Conservation (phyloP, 139 green algal species). For the Chlamydomonas schloesseri region DNA sequence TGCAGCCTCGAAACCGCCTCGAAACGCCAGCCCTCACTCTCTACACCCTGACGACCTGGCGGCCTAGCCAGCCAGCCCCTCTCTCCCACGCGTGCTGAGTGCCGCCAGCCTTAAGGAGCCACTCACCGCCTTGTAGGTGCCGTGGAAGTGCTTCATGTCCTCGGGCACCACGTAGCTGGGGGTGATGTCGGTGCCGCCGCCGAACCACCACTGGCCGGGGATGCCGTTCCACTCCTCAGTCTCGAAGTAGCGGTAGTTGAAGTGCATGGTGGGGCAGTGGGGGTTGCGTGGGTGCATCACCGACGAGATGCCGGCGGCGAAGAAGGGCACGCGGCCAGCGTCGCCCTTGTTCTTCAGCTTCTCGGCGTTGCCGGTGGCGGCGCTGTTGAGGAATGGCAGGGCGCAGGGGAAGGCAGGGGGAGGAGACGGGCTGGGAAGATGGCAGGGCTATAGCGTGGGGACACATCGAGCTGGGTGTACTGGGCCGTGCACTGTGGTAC, state of each 20-base stretch:
- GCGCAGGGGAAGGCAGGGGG: too few relatives aligned
- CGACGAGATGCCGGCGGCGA: constrained; percentile 95
- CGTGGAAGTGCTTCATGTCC: constrained; percentile 99
- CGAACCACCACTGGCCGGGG: constrained; percentile 98
- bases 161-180: constrained; percentile 94
- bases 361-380: constrained; percentile 75
- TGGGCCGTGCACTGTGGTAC: too few relatives aligned
- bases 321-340: constrained; percentile 94
- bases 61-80: too few relatives aligned
- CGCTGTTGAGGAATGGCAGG: constrained; percentile 52
- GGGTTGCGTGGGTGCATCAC: constrained; percentile 99
- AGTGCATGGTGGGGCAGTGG: constrained; percentile 98
- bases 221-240: constrained; percentile 96
- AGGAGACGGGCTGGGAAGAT: too few relatives aligned
- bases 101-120: neutral
- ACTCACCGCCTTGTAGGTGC: constrained; percentile 88
- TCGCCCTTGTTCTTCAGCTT: constrained; percentile 49
- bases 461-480: too few relatives aligned
- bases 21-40: too few relatives aligned
- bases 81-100: too few relatives aligned
- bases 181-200: constrained; percentile 98
- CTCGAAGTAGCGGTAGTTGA: constrained; percentile 99
- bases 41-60: too few relatives aligned
- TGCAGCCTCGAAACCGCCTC: too few relatives aligned
- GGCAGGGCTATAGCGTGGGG: too few relatives aligned